Percentiles rank a stretch among this genome's conserved stretches.
These are phyloP conservation scores for Naganishia kalamii DNA, from an alignment of 768 basidiomycete genomes.

Conservation along the genomic window DNA sequence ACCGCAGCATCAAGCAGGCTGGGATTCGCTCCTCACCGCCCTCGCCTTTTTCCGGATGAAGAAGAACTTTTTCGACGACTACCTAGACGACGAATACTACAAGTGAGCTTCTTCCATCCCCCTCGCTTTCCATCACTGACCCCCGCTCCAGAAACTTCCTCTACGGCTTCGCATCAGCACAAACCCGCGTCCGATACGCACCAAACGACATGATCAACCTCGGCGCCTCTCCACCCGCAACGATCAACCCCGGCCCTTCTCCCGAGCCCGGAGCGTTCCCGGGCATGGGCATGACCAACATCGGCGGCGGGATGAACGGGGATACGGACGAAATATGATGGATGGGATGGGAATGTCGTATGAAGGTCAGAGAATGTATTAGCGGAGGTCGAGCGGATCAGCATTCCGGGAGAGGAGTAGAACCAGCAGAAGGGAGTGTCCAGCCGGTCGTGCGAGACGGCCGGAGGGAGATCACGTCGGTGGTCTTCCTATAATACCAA, in stretches of 20 bases:
- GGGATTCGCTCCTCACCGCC: constrained; percentile 89
- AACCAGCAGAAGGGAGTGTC: too few relatives aligned
- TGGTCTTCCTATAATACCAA: too few relatives aligned
- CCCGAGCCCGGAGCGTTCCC: constrained; percentile 7
- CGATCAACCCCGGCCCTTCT: not conserved
- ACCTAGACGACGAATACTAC: constrained; percentile 64
- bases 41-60: constrained; percentile 95
- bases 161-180: constrained; percentile 30
- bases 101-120: constrained; percentile 26
- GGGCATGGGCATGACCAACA: constrained; percentile 19
- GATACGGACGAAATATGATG: not conserved
- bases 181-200: constrained; percentile 23
- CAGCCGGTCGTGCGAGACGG: too few relatives aligned
- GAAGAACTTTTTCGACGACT: constrained; percentile 80
- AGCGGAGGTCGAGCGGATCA: not conserved
- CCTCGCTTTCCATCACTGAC: not conserved
- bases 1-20: constrained; percentile 88
- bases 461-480: not conserved
- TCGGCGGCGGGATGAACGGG: constrained; percentile 11
- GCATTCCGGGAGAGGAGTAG: too few relatives aligned
- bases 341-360: constrained; percentile 14
- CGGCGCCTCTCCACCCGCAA: constrained; percentile 11
- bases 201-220: constrained; percentile 18
- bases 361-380: not conserved
- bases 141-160: constrained; percentile 26